Base-by-base conservation (phyloP, 2,329 filamentous ascomycete species). In the Sphaerulina populicola region DNA sequence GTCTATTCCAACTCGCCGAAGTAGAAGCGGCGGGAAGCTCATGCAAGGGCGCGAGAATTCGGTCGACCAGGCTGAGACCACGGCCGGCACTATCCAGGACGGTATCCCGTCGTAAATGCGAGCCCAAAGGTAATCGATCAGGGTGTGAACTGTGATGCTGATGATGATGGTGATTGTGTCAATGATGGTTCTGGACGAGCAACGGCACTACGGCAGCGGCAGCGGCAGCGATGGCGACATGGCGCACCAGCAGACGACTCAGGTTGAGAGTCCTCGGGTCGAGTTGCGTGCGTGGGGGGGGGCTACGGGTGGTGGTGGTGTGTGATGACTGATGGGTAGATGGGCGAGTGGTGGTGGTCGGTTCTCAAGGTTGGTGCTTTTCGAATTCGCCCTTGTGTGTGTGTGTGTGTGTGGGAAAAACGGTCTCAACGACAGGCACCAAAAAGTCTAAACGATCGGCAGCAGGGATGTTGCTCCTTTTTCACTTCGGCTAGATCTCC, bases 1-100 rank as follows among this genome's bases (percentile, higher is more conserved):
- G 51, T 38, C 47, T 49, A 49, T 44, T 46, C 39, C 37, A 41
- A 41, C 23, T 27, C 14, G 42, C 51, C 51, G 51, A 53, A 53
- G 51, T 42, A 53, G 51, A 46, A 46, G 51, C 51, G 46, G 30
- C 40, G 23, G 36, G 46, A 14, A 44, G 21, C 6, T n/a, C 23
- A 40, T 8, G 27, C 27, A 30, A 48, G 35, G 27, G 30, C 14
- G 45, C 42, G 7, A 21, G 27, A 33, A 15, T 21, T 48, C 21
- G 37, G 46, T 29, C 12, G 37, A 35, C 47, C 43, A 9, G 23
- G 47, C 47, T 49, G 39, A 38, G 39, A 38, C 44, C 12, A 38
- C 37, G 29, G 44, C 35, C 37, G 38, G 44, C 35, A 18, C 39
- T 41, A 23, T 27, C 39, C 18, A 27, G 23, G 6, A 27, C 2